Conservation (phyloP, 2,329 filamentous ascomycete genomes). For the Golovinomyces cichoracearum region DNA sequence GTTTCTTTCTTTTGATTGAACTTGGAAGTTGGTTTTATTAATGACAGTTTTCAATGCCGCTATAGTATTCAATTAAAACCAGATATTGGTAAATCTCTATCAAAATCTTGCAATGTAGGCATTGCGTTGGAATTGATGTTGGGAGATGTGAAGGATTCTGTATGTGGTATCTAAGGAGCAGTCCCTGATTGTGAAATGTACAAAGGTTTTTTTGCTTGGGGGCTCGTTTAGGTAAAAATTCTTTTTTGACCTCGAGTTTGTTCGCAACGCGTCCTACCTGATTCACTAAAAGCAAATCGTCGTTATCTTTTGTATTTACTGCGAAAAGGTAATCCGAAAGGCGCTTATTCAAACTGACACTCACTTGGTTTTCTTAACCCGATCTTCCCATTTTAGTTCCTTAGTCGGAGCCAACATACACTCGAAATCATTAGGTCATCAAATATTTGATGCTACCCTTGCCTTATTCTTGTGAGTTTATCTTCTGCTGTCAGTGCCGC, state of each 20-base stretch:
- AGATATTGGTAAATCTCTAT: neutral
- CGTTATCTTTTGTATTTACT: neutral
- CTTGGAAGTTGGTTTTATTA: neutral
- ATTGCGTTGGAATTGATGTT: neutral
- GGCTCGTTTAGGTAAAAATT: neutral
- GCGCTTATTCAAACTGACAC: neutral
- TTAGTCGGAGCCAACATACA: neutral
- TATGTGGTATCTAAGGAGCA: neutral
- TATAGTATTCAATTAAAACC: neutral
- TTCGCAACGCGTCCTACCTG: neutral
- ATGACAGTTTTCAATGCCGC: neutral
- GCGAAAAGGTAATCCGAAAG: slow-evolving; percentile 2
- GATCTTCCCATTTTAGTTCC: neutral
- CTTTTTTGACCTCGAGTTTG: neutral
- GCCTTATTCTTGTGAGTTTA: neutral
- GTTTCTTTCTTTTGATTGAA: neutral
- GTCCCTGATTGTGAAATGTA: neutral
- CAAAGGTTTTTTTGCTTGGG: neutral
- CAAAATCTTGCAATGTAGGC: neutral
- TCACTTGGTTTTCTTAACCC: neutral
- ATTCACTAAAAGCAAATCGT: neutral
- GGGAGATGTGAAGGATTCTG: neutral
- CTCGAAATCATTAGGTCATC: neutral
- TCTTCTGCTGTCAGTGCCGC: neutral
- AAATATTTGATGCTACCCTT: neutral